Conservation (phyloP, 2,329 filamentous ascomycete species). For the Botrytis pseudocinerea region DNA sequence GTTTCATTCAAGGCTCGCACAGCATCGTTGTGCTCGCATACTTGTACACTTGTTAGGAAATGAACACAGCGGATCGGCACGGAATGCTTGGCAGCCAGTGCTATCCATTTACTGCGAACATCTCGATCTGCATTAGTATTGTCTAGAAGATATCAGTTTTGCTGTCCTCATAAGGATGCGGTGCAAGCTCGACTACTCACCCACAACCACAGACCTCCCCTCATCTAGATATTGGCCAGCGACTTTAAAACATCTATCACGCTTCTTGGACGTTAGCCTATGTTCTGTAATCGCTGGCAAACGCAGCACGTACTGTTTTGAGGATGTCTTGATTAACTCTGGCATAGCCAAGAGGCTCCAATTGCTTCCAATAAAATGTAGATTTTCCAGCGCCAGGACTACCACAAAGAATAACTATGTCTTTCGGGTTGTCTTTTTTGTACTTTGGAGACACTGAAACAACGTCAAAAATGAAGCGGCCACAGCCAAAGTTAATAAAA, state of each 20-base stretch:
- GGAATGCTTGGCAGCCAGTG: slow-evolving; percentile 67
- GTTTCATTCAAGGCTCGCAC: slow-evolving; percentile 67
- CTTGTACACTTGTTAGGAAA: slow-evolving; percentile 68
- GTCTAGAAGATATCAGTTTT: slow-evolving; percentile 54
- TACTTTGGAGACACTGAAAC: slow-evolving; percentile 31
- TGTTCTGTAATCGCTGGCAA: slow-evolving; percentile 14
- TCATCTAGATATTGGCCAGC: slow-evolving; percentile 65
- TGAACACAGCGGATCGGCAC: slow-evolving; percentile 82
- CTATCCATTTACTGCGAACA: slow-evolving; percentile 75
- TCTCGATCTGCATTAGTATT: slow-evolving; percentile 91
- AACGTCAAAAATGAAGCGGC: slow-evolving; percentile 25
- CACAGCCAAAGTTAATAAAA: slow-evolving; percentile 26
- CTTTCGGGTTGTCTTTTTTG: slow-evolving; percentile 63
- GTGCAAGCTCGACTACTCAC: slow-evolving; percentile 51
- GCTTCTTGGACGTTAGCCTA: slow-evolving; percentile 39
- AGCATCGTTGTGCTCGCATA: slow-evolving; percentile 80
- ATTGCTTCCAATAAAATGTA: slow-evolving; percentile 78
- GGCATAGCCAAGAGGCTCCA: slow-evolving; percentile 77
- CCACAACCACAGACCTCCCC: slow-evolving; percentile 72
- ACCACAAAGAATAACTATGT: slow-evolving; percentile 84
- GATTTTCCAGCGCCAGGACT: slow-evolving; percentile 90
- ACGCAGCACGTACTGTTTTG: slow-evolving; percentile 59
- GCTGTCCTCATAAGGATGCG: slow-evolving; percentile 17
- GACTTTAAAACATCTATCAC: slow-evolving; percentile 69
- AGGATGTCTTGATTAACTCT: slow-evolving; percentile 89